phyloP scores from a whole-genome alignment of 2,329 filamentous ascomycete genomes.

The Neonectria coccinea region DNA sequence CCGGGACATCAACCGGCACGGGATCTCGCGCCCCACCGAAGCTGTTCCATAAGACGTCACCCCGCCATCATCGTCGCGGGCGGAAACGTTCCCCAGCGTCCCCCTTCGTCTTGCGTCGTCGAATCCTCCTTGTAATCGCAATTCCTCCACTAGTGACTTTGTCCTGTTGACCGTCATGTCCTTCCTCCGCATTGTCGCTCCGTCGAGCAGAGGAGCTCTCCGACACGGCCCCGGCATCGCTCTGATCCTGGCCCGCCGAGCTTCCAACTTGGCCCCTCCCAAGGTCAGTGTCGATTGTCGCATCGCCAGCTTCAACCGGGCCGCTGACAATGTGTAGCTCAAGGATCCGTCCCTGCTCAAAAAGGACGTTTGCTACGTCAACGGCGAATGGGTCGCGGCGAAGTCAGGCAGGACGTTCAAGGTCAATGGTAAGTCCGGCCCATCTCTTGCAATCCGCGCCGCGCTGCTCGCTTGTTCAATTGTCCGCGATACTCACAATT shows the following conservation, averaged over 20 bases:
- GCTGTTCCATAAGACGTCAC: constrained; percentile 40
- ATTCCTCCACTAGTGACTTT: background rate
- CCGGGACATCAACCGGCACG: constrained; percentile 37
- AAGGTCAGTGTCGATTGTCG: constrained; percentile 50
- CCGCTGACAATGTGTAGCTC: constrained; percentile 61
- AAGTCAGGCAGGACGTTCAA: constrained; percentile 92
- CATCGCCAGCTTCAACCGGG: background rate
- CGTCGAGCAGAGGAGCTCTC: constrained; percentile 44
- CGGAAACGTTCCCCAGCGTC: constrained; percentile 21
- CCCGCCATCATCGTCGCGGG: constrained; percentile 34
- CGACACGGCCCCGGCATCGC: constrained; percentile 47
- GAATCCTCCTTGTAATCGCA: background rate
- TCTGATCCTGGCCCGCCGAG: constrained; percentile 50
- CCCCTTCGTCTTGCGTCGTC: constrained; percentile 17
- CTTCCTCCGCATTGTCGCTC: constrained; percentile 47
- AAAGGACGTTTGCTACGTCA: constrained; percentile 83
- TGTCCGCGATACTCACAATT: constrained; percentile 18
- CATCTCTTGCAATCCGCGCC: background rate
- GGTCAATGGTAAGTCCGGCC: constrained; percentile 69
- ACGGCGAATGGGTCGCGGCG: constrained; percentile 91
- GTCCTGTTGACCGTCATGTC: constrained; percentile 42
- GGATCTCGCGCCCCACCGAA: constrained; percentile 40
- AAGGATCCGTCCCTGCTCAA: constrained; percentile 87
- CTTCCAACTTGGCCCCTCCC: constrained; percentile 60
- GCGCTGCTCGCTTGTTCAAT: background rate